phyloP scores from a whole-genome alignment of 257 asterid species.

The Solanum bulbocastanum region DNA sequence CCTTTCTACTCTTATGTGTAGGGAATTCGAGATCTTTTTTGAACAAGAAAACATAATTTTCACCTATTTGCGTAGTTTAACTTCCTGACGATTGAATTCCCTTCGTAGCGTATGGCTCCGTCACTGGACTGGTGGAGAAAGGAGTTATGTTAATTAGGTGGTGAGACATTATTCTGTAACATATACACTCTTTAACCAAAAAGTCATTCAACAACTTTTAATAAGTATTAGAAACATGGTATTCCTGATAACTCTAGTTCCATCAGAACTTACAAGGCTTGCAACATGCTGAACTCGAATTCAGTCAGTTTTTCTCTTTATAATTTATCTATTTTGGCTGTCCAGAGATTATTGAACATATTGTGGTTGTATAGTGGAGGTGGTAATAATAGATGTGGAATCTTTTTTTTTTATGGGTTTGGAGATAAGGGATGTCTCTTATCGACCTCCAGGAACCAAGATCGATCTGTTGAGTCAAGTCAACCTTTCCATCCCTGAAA shows the following conservation, averaged over 20 bases:
- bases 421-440: slow-evolving; percentile 59
- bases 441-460: slow-evolving; percentile 84
- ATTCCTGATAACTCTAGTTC: not conserved
- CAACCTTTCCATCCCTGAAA: slow-evolving; percentile 66
- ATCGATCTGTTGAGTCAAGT: slow-evolving; percentile 53
- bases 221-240: not conserved
- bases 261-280: not conserved
- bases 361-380: not conserved
- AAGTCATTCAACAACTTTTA: not conserved
- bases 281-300: not conserved
- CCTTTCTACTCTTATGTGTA: not conserved
- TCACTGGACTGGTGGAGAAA: not conserved
- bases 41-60: not conserved
- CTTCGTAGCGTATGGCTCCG: not conserved
- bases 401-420: not conserved
- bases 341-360: not conserved
- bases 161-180: not conserved
- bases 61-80: not conserved
- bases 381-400: not conserved
- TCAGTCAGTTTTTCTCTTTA: not conserved
- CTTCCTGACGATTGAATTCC: not conserved
- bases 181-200: not conserved
- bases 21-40: not conserved
- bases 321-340: not conserved
- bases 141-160: not conserved